Evolutionary conservation across 305 asterid species (phyloP).

Genomic region (Plantago coronopus): DNA sequence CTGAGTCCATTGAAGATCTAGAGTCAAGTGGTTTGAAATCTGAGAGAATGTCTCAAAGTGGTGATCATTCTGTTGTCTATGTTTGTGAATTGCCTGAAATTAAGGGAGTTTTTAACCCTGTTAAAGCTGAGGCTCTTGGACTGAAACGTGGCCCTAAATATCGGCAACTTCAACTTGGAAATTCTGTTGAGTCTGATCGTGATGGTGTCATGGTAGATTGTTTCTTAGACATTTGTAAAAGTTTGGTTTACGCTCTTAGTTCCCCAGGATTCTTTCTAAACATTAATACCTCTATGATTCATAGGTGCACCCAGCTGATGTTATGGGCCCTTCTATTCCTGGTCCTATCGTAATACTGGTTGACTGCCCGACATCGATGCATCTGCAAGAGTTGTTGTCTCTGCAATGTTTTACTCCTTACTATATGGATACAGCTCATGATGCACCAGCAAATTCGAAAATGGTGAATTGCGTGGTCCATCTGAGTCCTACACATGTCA

Average conservation of each 20-base stretch:
- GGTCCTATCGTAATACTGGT: conserved; percentile 81
- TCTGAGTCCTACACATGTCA: conserved; percentile 54
- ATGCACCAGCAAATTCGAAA: conserved; percentile 44
- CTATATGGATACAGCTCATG: conserved; percentile 38
- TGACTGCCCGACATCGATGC: conserved; percentile 77
- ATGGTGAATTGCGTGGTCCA: conserved; percentile 77
- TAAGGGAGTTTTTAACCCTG: conserved; percentile 74
- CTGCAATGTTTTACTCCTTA: conserved; percentile 47
- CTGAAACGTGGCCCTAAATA: conserved; percentile 76
- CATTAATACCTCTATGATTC: conserved; percentile 15
- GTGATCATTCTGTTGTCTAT: conserved; percentile 51
- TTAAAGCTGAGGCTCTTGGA: conserved; percentile 76
- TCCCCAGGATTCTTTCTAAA: conserved; percentile 15
- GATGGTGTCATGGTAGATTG: conserved; percentile 45
- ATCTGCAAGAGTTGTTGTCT: conserved; percentile 51
- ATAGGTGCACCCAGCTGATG: conserved; percentile 84
- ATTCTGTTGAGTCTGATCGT: conserved; percentile 69
- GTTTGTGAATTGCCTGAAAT: conserved; percentile 83
- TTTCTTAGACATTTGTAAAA: not conserved
- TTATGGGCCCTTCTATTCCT: conserved; percentile 77
- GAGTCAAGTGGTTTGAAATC: conserved; percentile 9
- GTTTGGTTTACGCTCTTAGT: not conserved
- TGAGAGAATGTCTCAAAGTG: conserved; percentile 32
- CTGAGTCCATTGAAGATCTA: conserved; percentile 19
- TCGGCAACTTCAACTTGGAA: conserved; percentile 67